Evolutionary conservation across 23 red algal species (phyloP).

Genomic region (Gracilaria caudata): DNA sequence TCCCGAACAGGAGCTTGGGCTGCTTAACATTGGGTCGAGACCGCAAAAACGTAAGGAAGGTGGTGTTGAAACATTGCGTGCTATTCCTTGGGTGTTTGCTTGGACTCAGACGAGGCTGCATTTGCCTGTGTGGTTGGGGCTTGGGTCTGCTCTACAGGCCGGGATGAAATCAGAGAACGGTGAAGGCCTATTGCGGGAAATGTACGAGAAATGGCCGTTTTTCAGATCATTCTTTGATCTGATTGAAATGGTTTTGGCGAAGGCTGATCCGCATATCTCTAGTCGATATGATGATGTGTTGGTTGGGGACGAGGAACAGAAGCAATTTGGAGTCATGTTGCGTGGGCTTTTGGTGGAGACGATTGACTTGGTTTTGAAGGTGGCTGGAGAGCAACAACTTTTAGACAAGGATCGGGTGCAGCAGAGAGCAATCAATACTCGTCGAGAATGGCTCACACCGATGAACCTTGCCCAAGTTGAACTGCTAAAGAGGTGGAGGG

Average conservation of each 20-base stretch:
- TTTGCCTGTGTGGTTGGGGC: conserved; percentile 95
- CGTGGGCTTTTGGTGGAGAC: conserved; percentile 82
- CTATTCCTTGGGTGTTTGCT: conserved; percentile 99
- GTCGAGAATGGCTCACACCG: conserved; percentile 90
- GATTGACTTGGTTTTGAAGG: conserved; percentile 78
- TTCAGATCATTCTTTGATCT: conserved; percentile 96
- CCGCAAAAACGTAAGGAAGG: conserved; percentile 98
- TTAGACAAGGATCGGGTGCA: conserved; percentile 95
- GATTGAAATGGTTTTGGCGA: conserved; percentile 98
- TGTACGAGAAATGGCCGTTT: conserved; percentile 98
- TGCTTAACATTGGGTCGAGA: conserved; percentile 97
- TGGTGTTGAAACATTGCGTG: conserved; percentile 98
- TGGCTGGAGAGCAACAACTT: conserved; percentile 83
- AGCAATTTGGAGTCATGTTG: conserved; percentile 78
- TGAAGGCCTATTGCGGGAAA: conserved; percentile 48
- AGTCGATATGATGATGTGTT: conserved; percentile 91
- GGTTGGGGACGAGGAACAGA: conserved; percentile 75
- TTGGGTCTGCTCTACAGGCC: conserved; percentile 79
- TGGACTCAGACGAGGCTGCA: conserved; percentile 99
- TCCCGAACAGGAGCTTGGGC: conserved; percentile 94
- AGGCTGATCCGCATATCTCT: conserved; percentile 92
- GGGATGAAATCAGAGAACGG: conserved; percentile 56
- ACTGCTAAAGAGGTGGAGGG: conserved; percentile 72
- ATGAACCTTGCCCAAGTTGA: conserved; percentile 97
- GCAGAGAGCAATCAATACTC: conserved; percentile 89